Percentiles rank a stretch among this genome's conserved stretches.
phyloP scores from a whole-genome alignment of 192 early-diverging fungal species.

The Kickxella alabastrina region DNA sequence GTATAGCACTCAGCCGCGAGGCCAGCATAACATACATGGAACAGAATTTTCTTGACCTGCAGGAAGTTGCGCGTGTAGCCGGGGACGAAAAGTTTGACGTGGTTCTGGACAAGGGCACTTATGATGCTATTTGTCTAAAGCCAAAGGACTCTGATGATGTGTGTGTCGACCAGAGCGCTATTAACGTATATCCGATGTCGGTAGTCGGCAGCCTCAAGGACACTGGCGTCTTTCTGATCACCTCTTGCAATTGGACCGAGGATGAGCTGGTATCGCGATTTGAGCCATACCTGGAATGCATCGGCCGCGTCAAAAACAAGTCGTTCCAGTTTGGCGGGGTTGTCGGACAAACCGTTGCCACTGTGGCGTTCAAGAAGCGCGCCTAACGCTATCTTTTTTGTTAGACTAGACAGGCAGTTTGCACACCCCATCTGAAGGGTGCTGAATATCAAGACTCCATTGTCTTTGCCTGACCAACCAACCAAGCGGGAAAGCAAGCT shows the following conservation, averaged over 20 bases:
- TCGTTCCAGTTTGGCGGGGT: conserved; percentile 87
- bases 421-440: no score
- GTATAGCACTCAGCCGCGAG: conserved; percentile 54
- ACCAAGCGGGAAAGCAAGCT: no score
- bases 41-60: conserved; percentile 58
- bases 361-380: conserved; percentile 65
- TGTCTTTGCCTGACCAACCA: no score
- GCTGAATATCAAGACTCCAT: no score
- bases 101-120: conserved; percentile 90
- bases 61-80: conserved; percentile 41
- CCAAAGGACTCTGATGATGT: conserved; percentile 42
- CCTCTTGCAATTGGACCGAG: conserved; percentile 92
- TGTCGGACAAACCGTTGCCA: conserved; percentile 83
- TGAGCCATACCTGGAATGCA: conserved; percentile 57
- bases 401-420: no score
- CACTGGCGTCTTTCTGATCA: conserved; percentile 69
- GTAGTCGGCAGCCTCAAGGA: conserved; percentile 62
- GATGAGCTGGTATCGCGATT: conserved; percentile 67
- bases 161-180: conserved; percentile 50
- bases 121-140: conserved; percentile 83
- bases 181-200: conserved; percentile 54
- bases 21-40: conserved; percentile 53
- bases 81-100: conserved; percentile 47
- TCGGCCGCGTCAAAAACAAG: conserved; percentile 73
- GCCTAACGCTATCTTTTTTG: neutral